Percentiles rank a stretch among this genome's conserved stretches.
Conservation (phyloP, 352 stramenopile species). For the Globisporangium echinulatum region DNA sequence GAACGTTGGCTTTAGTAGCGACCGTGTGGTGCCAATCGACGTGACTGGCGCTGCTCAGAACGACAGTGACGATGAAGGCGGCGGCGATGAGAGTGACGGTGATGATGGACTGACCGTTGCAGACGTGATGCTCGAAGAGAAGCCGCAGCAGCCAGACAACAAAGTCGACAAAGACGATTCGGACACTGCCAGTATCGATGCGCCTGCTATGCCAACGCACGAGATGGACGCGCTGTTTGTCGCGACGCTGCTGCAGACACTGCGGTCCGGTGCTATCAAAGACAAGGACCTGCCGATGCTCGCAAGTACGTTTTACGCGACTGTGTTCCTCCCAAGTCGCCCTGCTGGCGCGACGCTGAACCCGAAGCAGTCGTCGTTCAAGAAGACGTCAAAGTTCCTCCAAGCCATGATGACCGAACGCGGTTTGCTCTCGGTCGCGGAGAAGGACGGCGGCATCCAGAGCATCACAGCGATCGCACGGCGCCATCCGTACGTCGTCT, state of each 20-base stretch:
- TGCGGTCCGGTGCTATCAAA: conserved; percentile 44
- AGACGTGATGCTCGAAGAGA: conserved; percentile 36
- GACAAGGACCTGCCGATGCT: conserved; percentile 80
- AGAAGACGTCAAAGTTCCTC: conserved; percentile 76
- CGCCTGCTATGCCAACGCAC: conserved; percentile 28
- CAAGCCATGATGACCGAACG: conserved; percentile 42
- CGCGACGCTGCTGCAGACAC: conserved; percentile 51
- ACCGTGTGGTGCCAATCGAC: conserved; percentile 27
- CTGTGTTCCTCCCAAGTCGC: conserved; percentile 55
- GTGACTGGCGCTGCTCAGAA: conserved; percentile 5
- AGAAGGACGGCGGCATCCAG: conserved; percentile 76
- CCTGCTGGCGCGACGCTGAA: conserved; percentile 49
- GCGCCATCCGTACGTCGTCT: conserved; percentile 58
- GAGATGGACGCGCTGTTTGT: conserved; percentile 78
- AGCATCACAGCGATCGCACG: conserved; percentile 58
- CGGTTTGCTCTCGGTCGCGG: conserved; percentile 45
- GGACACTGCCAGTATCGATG: conserved; percentile 11
- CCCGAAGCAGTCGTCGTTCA: conserved; percentile 76
- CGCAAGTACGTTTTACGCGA: conserved; percentile 67
- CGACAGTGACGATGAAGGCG: conserved; percentile 3
- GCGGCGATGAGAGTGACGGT: conserved; percentile 4
- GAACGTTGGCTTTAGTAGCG: conserved; percentile 53
- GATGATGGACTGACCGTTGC: conserved; percentile 7
- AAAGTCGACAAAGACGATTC: conserved; percentile 4
- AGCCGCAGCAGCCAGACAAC: conserved; percentile 1